These are phyloP conservation scores for Agroathelia rolfsii DNA, from an alignment of 1,284 basidiomycete species.

Conservation along the genomic window DNA sequence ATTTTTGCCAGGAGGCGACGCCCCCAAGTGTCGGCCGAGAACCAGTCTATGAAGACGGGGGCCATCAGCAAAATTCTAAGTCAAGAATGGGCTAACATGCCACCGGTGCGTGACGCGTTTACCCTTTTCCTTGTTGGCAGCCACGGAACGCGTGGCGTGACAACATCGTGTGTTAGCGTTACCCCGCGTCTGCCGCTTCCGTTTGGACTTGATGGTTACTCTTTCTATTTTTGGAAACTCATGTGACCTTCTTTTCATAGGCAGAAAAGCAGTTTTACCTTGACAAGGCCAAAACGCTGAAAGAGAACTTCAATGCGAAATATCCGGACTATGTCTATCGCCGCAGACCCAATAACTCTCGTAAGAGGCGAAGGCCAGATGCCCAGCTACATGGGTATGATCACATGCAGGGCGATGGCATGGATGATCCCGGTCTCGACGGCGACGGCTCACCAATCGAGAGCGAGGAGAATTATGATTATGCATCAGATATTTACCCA, in stretches of 20 bases:
- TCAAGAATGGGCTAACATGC: constrained; percentile 73
- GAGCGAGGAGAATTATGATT: constrained; percentile 27
- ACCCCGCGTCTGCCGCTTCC: neutral
- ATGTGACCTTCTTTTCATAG: constrained; percentile 26
- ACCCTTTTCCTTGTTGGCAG: constrained; percentile 10
- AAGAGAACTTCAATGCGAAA: constrained; percentile 74
- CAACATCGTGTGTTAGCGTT: constrained; percentile 1
- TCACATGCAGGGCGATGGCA: constrained; percentile 29
- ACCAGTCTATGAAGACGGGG: constrained; percentile 77
- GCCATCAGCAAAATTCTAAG: constrained; percentile 77
- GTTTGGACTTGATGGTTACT: constrained; percentile 1
- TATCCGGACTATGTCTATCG: constrained; percentile 83
- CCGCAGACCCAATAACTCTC: constrained; percentile 72
- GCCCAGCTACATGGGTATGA: constrained; percentile 20
- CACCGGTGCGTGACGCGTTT: constrained; percentile 40
- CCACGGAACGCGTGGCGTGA: no score
- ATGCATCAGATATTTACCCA: no score
- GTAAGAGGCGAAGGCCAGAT: constrained; percentile 56
- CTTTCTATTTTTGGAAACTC: constrained; percentile 8
- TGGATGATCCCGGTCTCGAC: constrained; percentile 29
- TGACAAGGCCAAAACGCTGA: constrained; percentile 72
- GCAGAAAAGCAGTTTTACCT: constrained; percentile 76
- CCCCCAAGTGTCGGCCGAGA: constrained; percentile 71
- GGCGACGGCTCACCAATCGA: constrained; percentile 29
- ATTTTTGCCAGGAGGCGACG: constrained; percentile 75